Evolutionary conservation across 2,329 filamentous ascomycete species (phyloP).

Genomic region (Ambrosiella beaveri): DNA sequence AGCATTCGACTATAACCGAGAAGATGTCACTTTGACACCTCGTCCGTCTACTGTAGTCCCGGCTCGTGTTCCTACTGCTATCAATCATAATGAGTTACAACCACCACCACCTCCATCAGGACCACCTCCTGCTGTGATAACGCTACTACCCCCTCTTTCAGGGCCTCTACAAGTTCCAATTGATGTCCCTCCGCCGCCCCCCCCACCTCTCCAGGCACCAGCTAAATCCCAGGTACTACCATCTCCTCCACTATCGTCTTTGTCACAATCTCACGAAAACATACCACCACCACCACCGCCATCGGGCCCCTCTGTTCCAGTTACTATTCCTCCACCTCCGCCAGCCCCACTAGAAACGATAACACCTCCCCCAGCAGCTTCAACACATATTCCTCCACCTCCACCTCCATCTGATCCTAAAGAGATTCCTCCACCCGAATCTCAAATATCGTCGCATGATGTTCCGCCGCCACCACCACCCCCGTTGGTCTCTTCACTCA

Average conservation of each 20-base stretch:
- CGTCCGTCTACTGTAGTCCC: neutral
- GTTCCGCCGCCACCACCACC: conserved; percentile 4
- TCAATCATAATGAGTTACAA: neutral
- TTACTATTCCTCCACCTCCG: neutral
- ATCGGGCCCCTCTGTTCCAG: neutral
- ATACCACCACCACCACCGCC: neutral
- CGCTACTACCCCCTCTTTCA: neutral
- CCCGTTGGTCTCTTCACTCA: neutral
- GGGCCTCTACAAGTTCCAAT: neutral
- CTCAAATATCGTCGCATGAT: neutral
- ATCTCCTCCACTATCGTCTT: neutral
- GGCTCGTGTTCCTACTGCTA: neutral
- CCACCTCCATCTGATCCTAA: neutral
- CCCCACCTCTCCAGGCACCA: neutral
- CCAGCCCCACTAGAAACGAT: neutral
- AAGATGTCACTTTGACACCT: conserved; percentile 4
- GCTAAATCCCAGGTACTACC: neutral
- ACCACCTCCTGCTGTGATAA: neutral
- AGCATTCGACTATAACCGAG: neutral
- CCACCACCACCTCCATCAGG: neutral
- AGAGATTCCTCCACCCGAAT: neutral
- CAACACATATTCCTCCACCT: neutral
- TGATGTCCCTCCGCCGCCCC: neutral
- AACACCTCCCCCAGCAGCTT: neutral
- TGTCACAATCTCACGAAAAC: neutral